These are phyloP conservation scores for Fusarium foetens DNA, from an alignment of 2,329 filamentous ascomycete species.

Conservation along the genomic window DNA sequence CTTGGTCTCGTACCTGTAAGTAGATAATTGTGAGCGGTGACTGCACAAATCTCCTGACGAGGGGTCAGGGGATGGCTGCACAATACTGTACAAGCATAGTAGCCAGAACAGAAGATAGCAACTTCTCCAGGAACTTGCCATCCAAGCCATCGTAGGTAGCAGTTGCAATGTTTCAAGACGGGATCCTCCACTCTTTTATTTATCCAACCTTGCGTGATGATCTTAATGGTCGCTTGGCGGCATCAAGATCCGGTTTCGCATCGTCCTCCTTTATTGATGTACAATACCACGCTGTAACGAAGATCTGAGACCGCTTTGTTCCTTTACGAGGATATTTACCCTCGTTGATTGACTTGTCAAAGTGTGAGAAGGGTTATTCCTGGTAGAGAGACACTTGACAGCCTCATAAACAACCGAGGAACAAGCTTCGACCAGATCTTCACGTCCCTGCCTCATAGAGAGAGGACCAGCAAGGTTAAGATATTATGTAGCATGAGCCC, in stretches of 20 bases:
- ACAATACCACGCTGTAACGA: constrained; percentile 2
- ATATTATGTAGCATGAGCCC: constrained; percentile 8
- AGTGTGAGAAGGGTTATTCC: background rate
- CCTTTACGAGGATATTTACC: constrained; percentile 4
- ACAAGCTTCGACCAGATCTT: constrained; percentile 33
- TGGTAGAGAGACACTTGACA: background rate
- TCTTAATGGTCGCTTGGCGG: constrained; percentile 19
- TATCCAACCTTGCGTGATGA: constrained; percentile 28
- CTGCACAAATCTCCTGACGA: constrained; percentile 28
- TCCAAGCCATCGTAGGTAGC: background rate
- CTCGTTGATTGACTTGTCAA: background rate
- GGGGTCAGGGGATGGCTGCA: constrained; percentile 18
- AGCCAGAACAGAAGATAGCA: background rate
- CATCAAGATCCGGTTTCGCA: constrained; percentile 28
- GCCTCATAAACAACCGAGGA: constrained; percentile 1
- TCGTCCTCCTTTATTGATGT: background rate
- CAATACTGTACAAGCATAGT: background rate
- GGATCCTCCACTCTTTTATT: constrained; percentile 20
- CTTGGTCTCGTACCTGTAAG: background rate
- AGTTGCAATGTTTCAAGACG: constrained; percentile 18
- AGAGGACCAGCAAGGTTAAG: constrained; percentile 5
- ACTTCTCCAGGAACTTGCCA: background rate
- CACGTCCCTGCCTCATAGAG: constrained; percentile 22
- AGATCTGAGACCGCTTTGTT: constrained; percentile 19
- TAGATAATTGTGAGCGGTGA: constrained; percentile 11